phyloP scores from a whole-genome alignment of 2,329 filamentous ascomycete genomes.

The Fusarium caatingaense region DNA sequence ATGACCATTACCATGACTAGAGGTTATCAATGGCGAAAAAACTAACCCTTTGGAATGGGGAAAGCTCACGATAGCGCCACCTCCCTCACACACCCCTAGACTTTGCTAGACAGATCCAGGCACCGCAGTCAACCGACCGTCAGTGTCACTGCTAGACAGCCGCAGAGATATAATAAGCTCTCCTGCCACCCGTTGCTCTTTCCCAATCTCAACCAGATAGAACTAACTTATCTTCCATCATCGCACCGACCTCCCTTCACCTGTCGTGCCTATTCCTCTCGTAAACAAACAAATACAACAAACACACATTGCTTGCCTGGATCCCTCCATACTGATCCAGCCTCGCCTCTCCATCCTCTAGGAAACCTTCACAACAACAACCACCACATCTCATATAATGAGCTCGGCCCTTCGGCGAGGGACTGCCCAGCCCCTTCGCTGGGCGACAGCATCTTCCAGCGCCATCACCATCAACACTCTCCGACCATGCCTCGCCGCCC shows the following conservation, averaged over 20 bases:
- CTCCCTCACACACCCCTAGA: constrained; percentile 30
- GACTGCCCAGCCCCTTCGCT: constrained; percentile 43
- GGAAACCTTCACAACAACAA: constrained; percentile 1
- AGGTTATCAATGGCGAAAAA: constrained; percentile 23
- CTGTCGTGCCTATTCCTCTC: neutral
- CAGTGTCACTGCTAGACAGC: constrained; percentile 11
- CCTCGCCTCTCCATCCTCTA: constrained; percentile 12
- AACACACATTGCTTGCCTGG: constrained; percentile 9
- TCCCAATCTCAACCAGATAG: constrained; percentile 20
- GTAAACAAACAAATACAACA: constrained; percentile 26
- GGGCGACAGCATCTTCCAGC: constrained; percentile 36
- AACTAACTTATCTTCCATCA: constrained; percentile 39
- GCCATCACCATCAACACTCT: constrained; percentile 34
- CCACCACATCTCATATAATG: constrained; percentile 38
- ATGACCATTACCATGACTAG: constrained; percentile 19
- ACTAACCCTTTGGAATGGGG: constrained; percentile 30
- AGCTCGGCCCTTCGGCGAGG: constrained; percentile 45
- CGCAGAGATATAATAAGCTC: constrained; percentile 34
- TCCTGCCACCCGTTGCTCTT: constrained; percentile 29
- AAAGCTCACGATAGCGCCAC: constrained; percentile 41
- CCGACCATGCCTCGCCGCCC: constrained; percentile 38
- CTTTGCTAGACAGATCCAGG: constrained; percentile 16
- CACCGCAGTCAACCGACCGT: constrained; percentile 29
- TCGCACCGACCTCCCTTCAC: neutral
- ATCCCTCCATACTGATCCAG: constrained; percentile 37